A percentile compares a stretch with the other conserved stretches of the same genome.
These are phyloP conservation scores for Claviceps quebecensis DNA, from an alignment of 2,329 filamentous ascomycete genomes.

Conservation along the genomic window DNA sequence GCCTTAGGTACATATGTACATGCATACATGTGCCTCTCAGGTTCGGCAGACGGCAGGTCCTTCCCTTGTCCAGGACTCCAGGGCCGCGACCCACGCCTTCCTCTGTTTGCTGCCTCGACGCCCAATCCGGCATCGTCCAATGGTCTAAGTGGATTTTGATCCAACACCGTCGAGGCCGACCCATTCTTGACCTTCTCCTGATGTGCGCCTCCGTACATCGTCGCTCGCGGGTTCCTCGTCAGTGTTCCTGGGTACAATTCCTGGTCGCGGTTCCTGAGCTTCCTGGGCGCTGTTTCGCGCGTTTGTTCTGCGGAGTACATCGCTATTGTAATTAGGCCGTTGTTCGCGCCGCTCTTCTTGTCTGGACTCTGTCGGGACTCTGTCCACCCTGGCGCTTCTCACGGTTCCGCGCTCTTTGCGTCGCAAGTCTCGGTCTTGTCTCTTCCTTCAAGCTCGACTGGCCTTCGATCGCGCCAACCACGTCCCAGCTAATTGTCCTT, in stretches of 20 bases:
- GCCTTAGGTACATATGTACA: too few relatives aligned
- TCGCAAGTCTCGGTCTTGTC: background rate
- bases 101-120: background rate
- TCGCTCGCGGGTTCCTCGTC: too few relatives aligned
- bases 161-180: conserved; percentile 3
- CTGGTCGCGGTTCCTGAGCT: background rate
- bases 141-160: conserved; percentile 1
- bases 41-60: background rate
- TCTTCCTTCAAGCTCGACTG: background rate
- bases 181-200: conserved; percentile 1
- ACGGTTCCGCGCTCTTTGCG: background rate
- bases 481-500: background rate
- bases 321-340: background rate
- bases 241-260: background rate
- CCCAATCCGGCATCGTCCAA: background rate
- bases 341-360: background rate
- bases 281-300: background rate
- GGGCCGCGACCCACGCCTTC: background rate
- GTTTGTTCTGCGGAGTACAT: background rate
- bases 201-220: background rate
- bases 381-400: background rate
- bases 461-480: background rate
- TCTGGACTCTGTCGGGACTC: too few relatives aligned
- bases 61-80: background rate
- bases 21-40: background rate